A percentile compares a stretch with the other conserved stretches of the same genome.
These are phyloP conservation scores for Tripidium arundinaceum DNA, from an alignment of 202 grass and related monocot genomes.

Conservation along the genomic window DNA sequence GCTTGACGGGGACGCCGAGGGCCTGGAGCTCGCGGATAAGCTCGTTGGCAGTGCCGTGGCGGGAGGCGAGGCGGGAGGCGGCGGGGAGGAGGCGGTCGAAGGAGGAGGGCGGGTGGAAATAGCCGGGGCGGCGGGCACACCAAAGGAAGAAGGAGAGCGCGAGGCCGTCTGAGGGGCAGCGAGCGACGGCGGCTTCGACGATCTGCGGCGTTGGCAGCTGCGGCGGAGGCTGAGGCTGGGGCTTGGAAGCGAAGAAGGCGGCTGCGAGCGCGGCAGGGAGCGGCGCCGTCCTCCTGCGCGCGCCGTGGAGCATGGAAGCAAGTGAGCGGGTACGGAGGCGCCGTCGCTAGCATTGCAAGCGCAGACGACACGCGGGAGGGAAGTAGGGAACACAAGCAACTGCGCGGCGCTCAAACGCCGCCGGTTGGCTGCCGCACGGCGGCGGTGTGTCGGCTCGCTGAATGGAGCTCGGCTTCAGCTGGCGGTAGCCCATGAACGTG, in stretches of 20 bases:
- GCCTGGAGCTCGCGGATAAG: constrained; percentile 45
- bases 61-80: constrained; percentile 49
- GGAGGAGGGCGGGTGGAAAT: constrained; percentile 60
- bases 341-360: constrained; percentile 29
- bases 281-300: constrained; percentile 34
- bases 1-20: constrained; percentile 57
- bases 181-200: constrained; percentile 45
- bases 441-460: not conserved
- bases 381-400: not conserved
- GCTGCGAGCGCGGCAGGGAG: constrained; percentile 24
- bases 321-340: not conserved
- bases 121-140: constrained; percentile 66
- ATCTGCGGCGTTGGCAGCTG: constrained; percentile 31
- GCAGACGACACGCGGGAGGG: not conserved
- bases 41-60: constrained; percentile 38
- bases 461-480: not conserved
- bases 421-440: constrained; percentile 8
- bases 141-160: constrained; percentile 81
- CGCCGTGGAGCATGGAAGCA: constrained; percentile 54
- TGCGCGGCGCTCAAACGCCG: not conserved
- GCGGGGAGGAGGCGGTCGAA: constrained; percentile 69
- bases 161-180: constrained; percentile 63
- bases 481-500: not conserved
- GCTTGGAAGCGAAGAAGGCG: constrained; percentile 33
- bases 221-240: constrained; percentile 6